phyloP scores from a whole-genome alignment of 805 yeast genomes.

The Maudiozyma bulderi region DNA sequence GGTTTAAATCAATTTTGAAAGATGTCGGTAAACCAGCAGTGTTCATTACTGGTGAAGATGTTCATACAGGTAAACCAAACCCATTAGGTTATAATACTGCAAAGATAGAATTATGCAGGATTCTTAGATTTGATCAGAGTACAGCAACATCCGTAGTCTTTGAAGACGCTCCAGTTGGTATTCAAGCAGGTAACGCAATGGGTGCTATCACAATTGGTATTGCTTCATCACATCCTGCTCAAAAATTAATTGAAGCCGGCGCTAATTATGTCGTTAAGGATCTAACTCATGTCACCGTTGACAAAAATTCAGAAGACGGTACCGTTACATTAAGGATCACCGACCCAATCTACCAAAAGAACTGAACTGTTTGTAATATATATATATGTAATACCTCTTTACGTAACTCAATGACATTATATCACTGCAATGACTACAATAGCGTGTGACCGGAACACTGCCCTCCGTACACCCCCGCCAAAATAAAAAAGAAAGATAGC shows the following conservation, averaged over 20 bases:
- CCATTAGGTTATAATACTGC: constrained; percentile 67
- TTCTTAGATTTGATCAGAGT: constrained; percentile 15
- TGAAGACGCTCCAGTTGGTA: constrained; percentile 82
- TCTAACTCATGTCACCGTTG: constrained; percentile 30
- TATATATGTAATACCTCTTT: not conserved
- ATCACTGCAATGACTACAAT: too few relatives aligned
- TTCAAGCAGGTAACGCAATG: constrained; percentile 65
- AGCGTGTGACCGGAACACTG: too few relatives aligned
- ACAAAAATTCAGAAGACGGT: constrained; percentile 4
- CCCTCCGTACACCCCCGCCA: too few relatives aligned
- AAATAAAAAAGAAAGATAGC: too few relatives aligned
- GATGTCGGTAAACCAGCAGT: constrained; percentile 52
- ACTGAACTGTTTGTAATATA: not conserved
- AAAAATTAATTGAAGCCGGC: constrained; percentile 56
- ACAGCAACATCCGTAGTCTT: constrained; percentile 43
- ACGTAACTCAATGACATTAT: too few relatives aligned
- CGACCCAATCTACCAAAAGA: constrained; percentile 3
- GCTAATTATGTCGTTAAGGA: constrained; percentile 72
- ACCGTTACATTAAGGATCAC: constrained; percentile 6
- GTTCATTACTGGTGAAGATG: constrained; percentile 73
- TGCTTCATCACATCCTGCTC: constrained; percentile 60
- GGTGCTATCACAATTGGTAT: constrained; percentile 72
- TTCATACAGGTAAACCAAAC: constrained; percentile 65
- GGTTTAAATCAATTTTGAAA: constrained; percentile 51
- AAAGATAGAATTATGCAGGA: constrained; percentile 41